Conservation (phyloP, 2,329 filamentous ascomycete species). For the Lomentospora prolificans region DNA sequence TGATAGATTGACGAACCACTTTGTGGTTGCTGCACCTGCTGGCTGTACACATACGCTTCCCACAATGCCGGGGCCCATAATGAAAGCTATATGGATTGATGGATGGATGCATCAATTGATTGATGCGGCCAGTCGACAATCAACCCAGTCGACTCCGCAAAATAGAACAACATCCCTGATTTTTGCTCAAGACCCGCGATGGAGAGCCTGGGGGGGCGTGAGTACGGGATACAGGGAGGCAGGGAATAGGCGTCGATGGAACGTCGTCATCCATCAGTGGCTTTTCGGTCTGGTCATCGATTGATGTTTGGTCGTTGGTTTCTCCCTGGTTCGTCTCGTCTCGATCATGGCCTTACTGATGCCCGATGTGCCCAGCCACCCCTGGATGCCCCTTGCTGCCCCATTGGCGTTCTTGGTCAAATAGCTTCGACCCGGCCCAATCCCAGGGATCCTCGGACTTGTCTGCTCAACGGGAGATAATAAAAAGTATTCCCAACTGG, state of each 20-base stretch:
- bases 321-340: not conserved
- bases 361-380: not conserved
- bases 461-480: not conserved
- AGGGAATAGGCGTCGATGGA: too few species aligned
- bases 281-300: too few species aligned
- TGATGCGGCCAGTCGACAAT: too few species aligned
- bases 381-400: not conserved
- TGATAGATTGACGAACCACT: not conserved
- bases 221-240: too few species aligned
- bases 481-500: constrained; percentile 2
- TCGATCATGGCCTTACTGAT: not conserved
- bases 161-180: too few species aligned
- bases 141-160: too few species aligned
- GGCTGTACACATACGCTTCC: not conserved
- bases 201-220: too few species aligned
- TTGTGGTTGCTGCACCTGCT: not conserved
- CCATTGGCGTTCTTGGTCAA: not conserved
- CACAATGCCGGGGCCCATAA: not conserved
- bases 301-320: too few species aligned
- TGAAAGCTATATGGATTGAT: not conserved
- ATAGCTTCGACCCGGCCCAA: not conserved
- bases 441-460: not conserved
- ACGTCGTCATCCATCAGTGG: too few species aligned
- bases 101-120: not conserved
- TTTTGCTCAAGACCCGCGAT: too few species aligned